Base-by-base conservation (phyloP, 345 rosid species). In the Melaleuca quinquenervia region DNA sequence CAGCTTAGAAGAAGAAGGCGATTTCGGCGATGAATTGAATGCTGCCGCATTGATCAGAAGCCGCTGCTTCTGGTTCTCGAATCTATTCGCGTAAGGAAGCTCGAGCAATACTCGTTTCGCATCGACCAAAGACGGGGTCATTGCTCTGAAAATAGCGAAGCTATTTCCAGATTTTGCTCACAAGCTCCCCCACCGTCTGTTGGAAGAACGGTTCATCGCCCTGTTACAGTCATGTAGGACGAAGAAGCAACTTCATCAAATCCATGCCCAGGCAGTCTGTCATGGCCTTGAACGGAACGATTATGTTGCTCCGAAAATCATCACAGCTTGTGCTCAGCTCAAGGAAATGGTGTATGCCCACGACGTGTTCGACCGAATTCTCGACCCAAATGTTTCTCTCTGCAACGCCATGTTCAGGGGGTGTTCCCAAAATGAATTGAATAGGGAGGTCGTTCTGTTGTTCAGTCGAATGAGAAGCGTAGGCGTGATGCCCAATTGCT, bases 391-490 rank as follows among this genome's bases (percentile, higher is more conserved):
- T 74, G 91, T 86, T 32, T 85, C 93, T 5, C 86, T 86, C 45
- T 94, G 95, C 95, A 97, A 97, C 50, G 94, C 95, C 11, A 87
- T 94, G 94, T 86, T 95, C 45, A 93, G 88, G 84, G 97, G 96
- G 78, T 93, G 91, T 85, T 86, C 87, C 10, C 89, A 78, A 15
- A 90, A 89, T 11, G 93, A 89, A 32, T 74, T 82, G 51, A 86
- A 87, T 84, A 53, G 84, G 29, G 90, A 94, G 75, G 95, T 91
- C 87, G 53, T 95, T 62, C 13, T 84, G 7, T 86, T 94, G 89
- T 95, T 91, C 64, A 50, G 87, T 53, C 82, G 50, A 32, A 95
- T 95, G 98, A 92, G 86, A 88, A 87, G 90, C 82, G 55, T 88
- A 84, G 92, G 88, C 56, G 86, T 91, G 24, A 64, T 49, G 88